Percentiles rank a stretch among this genome's conserved stretches.
Conservation (phyloP, 2,329 filamentous ascomycete species). For the Penicillium sp. region DNA sequence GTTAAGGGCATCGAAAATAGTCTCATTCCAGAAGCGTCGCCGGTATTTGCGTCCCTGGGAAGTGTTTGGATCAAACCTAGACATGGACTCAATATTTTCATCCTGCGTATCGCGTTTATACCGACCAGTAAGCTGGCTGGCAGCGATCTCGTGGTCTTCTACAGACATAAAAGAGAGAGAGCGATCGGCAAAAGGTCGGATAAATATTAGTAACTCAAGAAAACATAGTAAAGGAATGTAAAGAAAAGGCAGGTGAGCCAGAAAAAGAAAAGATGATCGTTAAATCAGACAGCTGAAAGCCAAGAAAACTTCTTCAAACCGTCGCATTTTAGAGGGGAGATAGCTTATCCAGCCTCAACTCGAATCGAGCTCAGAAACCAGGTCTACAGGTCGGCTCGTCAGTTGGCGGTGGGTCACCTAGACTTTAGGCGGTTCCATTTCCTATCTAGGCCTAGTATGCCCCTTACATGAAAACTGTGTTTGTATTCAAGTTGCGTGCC, state of each 20-base stretch:
- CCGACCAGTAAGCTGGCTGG: too few species aligned
- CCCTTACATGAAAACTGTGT: too few species aligned
- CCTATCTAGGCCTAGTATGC: too few species aligned
- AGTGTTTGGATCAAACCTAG: conserved; percentile 36
- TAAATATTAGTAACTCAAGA: neutral
- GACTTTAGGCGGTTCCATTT: too few species aligned
- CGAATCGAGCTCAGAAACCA: conserved; percentile 1
- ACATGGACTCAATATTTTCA: neutral
- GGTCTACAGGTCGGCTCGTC: too few species aligned
- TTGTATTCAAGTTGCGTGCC: too few species aligned
- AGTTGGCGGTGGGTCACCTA: too few species aligned
- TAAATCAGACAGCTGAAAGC: neutral
- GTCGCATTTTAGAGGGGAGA: neutral
- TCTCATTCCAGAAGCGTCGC: conserved; percentile 43
- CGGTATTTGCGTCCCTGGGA: conserved; percentile 40
- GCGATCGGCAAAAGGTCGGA: neutral
- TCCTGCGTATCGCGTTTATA: too few species aligned
- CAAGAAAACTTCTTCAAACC: neutral
- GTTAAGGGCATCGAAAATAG: conserved; percentile 47
- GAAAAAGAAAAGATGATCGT: neutral
- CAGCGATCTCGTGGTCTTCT: neutral
- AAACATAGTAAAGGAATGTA: neutral
- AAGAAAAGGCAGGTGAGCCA: neutral
- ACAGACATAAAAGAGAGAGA: neutral
- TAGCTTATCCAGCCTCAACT: neutral